Percentiles rank a stretch among this genome's conserved stretches.
These are phyloP conservation scores for Pseudognaphalium luteoalbum DNA, from an alignment of 129 eudicot species.

Conservation along the genomic window DNA sequence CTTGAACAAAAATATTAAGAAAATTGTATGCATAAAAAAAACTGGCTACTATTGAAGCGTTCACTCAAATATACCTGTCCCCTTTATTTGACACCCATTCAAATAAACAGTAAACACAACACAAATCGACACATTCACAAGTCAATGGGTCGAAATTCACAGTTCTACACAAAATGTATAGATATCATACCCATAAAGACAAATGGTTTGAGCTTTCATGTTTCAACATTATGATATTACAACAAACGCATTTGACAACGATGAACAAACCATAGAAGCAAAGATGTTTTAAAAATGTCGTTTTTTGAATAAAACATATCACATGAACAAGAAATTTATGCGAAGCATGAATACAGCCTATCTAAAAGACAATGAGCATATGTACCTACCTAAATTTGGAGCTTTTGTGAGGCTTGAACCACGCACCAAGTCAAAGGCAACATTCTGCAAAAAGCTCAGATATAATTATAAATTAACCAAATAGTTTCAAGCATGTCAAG, in stretches of 20 bases:
- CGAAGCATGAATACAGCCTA: background rate
- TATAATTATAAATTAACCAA: constrained; percentile 18
- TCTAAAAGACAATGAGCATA: constrained; percentile 13
- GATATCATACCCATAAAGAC: background rate
- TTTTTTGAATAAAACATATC: background rate
- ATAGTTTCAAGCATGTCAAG: constrained; percentile 1
- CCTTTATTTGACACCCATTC: background rate
- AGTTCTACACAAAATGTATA: background rate
- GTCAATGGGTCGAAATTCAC: background rate
- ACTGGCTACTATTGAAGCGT: background rate
- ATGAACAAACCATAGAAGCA: background rate
- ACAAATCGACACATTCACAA: background rate
- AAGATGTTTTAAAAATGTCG: background rate
- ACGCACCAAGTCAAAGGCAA: constrained; percentile 68
- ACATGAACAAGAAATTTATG: background rate
- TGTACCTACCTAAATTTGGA: constrained; percentile 56
- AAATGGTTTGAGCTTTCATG: background rate
- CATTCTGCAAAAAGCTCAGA: constrained; percentile 66
- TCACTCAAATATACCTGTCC: too few species aligned
- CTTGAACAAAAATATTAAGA: background rate
- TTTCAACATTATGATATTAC: background rate
- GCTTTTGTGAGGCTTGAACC: constrained; percentile 48
- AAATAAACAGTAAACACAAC: background rate
- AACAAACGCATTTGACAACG: background rate
- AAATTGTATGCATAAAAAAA: background rate